A percentile compares a stretch with the other conserved stretches of the same genome.
Conservation (phyloP, 1,284 basidiomycete genomes). For the Heterobasidion occidentale region DNA sequence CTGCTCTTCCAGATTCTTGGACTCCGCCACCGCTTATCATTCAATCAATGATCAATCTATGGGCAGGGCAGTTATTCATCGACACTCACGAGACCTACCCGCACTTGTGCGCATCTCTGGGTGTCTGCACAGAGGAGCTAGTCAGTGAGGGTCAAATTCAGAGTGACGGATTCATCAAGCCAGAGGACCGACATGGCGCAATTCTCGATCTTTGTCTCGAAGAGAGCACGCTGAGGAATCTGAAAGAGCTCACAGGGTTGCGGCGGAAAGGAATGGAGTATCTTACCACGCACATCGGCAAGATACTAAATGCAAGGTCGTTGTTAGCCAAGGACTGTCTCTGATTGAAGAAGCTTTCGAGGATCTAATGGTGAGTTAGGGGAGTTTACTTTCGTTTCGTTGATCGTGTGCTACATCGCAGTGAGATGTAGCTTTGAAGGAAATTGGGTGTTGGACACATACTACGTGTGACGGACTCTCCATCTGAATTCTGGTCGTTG, state of each 20-base stretch:
- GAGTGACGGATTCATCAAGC: conserved; percentile 27
- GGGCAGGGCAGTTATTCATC: conserved; percentile 38
- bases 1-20: conserved; percentile 7
- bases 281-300: conserved; percentile 33
- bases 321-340: neutral
- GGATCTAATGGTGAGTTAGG: too few relatives aligned
- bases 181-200: conserved; percentile 4
- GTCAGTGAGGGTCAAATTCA: conserved; percentile 10
- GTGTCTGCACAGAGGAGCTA: conserved; percentile 17
- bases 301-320: conserved; percentile 23
- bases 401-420: too few relatives aligned
- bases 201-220: conserved; percentile 11
- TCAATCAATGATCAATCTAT: conserved; percentile 32
- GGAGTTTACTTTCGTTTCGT: too few relatives aligned
- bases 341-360: too few relatives aligned
- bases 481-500: too few relatives aligned
- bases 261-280: conserved; percentile 34
- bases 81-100: conserved; percentile 22
- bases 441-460: too few relatives aligned
- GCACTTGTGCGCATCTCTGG: conserved; percentile 26
- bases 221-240: conserved; percentile 21
- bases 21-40: conserved; percentile 6
- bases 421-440: too few relatives aligned
- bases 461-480: too few relatives aligned
- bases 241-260: conserved; percentile 26